Percentiles rank a stretch among this genome's conserved stretches.
phyloP scores from a whole-genome alignment of 179 eudicot genomes.

The Monotropa hypopitys region DNA sequence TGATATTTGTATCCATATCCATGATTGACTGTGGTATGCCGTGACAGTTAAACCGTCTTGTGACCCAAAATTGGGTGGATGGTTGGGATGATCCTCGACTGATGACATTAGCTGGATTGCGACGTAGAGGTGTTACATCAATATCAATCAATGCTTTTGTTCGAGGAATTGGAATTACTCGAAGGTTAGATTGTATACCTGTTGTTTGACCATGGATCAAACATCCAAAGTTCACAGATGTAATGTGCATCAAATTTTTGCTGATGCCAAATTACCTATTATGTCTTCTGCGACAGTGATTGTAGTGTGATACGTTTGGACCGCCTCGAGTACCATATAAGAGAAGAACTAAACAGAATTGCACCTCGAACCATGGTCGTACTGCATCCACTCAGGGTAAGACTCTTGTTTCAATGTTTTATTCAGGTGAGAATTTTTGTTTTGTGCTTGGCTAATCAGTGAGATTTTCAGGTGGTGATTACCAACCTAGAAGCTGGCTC shows the following conservation, averaged over 20 bases:
- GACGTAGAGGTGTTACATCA: slow-evolving; percentile 86
- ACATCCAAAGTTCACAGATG: not conserved
- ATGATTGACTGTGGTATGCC: slow-evolving; percentile 2
- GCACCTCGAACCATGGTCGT: slow-evolving; percentile 84
- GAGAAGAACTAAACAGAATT: slow-evolving; percentile 82
- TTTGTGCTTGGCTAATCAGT: slow-evolving; percentile 8
- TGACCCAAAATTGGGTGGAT: slow-evolving; percentile 82
- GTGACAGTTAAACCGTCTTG: slow-evolving; percentile 73
- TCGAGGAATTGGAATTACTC: slow-evolving; percentile 86
- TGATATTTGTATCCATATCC: not conserved
- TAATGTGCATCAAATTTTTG: slow-evolving; percentile 1
- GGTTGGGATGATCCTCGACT: slow-evolving; percentile 98
- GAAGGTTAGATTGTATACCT: slow-evolving; percentile 41
- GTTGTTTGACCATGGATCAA: not conserved
- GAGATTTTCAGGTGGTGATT: slow-evolving; percentile 55
- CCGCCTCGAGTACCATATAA: slow-evolving; percentile 73
- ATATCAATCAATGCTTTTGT: slow-evolving; percentile 80
- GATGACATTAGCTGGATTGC: slow-evolving; percentile 87
- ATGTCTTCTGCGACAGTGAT: slow-evolving; percentile 45
- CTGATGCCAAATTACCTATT: not conserved
- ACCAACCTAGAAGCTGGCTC: slow-evolving; percentile 69
- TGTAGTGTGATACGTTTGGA: slow-evolving; percentile 59
- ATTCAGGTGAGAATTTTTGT: not conserved
- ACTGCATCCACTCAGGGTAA: slow-evolving; percentile 73
- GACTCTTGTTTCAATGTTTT: slow-evolving; percentile 9